These are phyloP conservation scores for Suillus clintonianus DNA, from an alignment of 768 basidiomycete genomes.

Conservation along the genomic window DNA sequence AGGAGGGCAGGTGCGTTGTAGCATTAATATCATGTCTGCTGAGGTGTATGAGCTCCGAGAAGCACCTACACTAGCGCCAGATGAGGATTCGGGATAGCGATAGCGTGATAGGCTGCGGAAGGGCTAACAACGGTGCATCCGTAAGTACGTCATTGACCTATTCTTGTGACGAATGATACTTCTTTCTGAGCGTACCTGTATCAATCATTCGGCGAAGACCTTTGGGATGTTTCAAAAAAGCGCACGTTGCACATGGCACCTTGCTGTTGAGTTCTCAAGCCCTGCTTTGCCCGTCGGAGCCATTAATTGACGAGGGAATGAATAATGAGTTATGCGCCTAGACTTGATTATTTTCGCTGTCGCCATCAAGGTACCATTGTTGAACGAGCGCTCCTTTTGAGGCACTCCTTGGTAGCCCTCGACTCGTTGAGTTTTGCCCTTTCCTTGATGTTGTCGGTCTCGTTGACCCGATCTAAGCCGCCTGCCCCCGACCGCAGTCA, in stretches of 20 bases:
- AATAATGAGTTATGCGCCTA: background rate
- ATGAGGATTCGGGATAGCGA: slow-evolving; percentile 7
- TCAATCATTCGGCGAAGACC: slow-evolving; percentile 4
- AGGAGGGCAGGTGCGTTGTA: slow-evolving; percentile 63
- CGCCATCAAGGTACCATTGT: background rate
- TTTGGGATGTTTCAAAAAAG: background rate
- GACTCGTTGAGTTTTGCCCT: slow-evolving; percentile 1
- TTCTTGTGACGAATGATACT: slow-evolving; percentile 44
- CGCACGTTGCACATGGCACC: background rate
- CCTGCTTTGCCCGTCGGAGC: background rate
- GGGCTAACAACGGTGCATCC: slow-evolving; percentile 24
- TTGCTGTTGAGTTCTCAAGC: slow-evolving; percentile 26
- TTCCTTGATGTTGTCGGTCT: background rate
- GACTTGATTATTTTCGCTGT: background rate
- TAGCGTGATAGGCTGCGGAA: slow-evolving; percentile 7
- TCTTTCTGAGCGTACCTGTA: slow-evolving; percentile 20
- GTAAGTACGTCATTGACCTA: slow-evolving; percentile 61
- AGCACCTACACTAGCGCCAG: slow-evolving; percentile 17
- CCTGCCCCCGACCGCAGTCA: background rate
- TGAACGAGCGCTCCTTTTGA: background rate
- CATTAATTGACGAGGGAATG: slow-evolving; percentile 1
- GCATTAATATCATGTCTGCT: slow-evolving; percentile 43
- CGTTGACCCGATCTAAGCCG: slow-evolving; percentile 2
- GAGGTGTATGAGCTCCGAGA: slow-evolving; percentile 41
- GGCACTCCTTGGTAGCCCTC: background rate